A percentile compares a stretch with the other conserved stretches of the same genome.
Conservation (phyloP, 352 stramenopile species). For the Peronospora belbahrii region DNA sequence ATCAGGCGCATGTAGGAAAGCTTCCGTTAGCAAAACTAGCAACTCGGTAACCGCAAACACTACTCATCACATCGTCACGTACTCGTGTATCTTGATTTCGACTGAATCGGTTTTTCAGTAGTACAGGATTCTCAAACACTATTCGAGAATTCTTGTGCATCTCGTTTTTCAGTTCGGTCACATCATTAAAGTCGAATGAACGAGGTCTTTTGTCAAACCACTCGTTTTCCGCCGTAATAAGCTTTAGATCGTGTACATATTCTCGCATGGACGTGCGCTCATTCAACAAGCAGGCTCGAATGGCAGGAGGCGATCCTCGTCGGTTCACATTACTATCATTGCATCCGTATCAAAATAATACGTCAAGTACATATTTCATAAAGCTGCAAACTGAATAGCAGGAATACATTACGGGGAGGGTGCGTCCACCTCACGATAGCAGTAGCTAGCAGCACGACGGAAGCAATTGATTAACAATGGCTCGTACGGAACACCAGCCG, state of each 20-base stretch:
- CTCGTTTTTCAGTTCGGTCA: constrained; percentile 53
- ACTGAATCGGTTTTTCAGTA: constrained; percentile 59
- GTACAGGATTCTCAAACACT: constrained; percentile 58
- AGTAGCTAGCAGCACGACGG: constrained; percentile 75
- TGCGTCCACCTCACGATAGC: constrained; percentile 81
- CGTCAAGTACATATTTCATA: constrained; percentile 1
- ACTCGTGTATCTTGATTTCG: constrained; percentile 54
- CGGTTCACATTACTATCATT: constrained; percentile 76
- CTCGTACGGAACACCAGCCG: constrained; percentile 65
- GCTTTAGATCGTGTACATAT: constrained; percentile 77
- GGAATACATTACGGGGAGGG: constrained; percentile 62
- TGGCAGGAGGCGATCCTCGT: constrained; percentile 72
- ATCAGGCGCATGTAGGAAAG: constrained; percentile 1
- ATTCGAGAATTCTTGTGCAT: constrained; percentile 36
- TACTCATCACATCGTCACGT: constrained; percentile 23
- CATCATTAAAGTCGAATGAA: constrained; percentile 35
- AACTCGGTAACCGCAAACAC: not conserved
- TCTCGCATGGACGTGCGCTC: constrained; percentile 82
- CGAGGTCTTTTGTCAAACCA: constrained; percentile 50
- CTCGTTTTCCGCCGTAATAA: constrained; percentile 63
- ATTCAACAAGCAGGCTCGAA: constrained; percentile 73
- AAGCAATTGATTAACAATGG: constrained; percentile 79
- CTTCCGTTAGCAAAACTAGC: not conserved
- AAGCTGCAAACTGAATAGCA: not conserved
- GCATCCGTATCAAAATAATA: constrained; percentile 6